Base-by-base conservation (phyloP, 2,329 filamentous ascomycete species). In the Talaromyces sp. region DNA sequence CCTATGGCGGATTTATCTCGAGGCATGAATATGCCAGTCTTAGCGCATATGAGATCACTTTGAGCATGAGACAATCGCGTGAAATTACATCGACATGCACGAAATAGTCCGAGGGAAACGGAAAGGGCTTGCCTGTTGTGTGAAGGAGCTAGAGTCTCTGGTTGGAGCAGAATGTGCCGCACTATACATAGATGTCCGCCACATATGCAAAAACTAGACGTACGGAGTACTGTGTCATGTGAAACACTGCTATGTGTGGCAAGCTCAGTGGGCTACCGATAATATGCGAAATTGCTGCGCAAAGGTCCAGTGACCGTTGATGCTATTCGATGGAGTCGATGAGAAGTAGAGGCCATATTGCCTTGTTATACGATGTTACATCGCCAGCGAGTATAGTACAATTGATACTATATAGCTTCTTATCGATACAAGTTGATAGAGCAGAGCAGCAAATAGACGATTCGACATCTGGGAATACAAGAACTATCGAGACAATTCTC, bases 341-440 rank as follows among this genome's bases (percentile, higher is more conserved):
- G 67, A 68, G 64, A 68, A 65, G 63, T 67, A 67, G 61, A 69
- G 64, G 66, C 67, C 69, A 63, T 42, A 66, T 63, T 65, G 64
- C 65, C 67, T 68, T 65, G 67, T 70, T 71, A 65, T 67, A 66
- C 69, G 71, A 70, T 69, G 65, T 50, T 68, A 74, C 73, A 67
- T 73, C 70, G 70, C 73, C 65, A 75, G 73, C 76, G 69, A 76
- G 72, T 71, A 77, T 79, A 79, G 76, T 80, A 77, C 74, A 75
- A 72, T 75, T 73, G 74, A 79, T 80, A 77, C 78, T 83, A 83
- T 84, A 84, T 85, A 86, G 82, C 84, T 83, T 83, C 81, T 81
- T 86, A 82, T 86, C 83, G 83, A 86, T 84, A 86, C 83, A 84
- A 85, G 82, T 86, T 86, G 80, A 85, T 87, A 87, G 84, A 84